Evolutionary conservation across 139 green algal species (phyloP).

Genomic region (Spirogloea muscicola): DNA sequence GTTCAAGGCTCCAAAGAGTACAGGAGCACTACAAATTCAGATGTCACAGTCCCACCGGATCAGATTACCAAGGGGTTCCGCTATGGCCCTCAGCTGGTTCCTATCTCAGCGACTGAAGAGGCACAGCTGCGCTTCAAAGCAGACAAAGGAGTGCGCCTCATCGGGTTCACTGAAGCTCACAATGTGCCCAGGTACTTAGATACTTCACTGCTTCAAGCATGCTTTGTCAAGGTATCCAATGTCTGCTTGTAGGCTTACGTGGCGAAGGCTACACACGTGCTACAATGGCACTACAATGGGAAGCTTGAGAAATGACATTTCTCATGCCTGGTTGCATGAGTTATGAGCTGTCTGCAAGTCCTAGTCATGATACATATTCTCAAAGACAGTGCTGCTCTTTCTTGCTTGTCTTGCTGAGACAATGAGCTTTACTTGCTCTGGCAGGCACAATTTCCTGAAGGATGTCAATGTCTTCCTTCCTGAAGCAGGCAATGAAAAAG

Average conservation of each 20-base stretch:
- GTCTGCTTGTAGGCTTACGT: background rate
- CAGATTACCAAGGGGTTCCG: conserved; percentile 22
- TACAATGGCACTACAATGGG: background rate
- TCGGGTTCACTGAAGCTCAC: conserved; percentile 12
- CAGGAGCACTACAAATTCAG: background rate
- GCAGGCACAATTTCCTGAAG: conserved; percentile 33
- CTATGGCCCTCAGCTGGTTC: conserved; percentile 21
- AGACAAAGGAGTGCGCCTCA: conserved; percentile 29
- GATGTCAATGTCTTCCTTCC: conserved; percentile 33
- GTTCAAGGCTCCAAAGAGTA: conserved; percentile 18
- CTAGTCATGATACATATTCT: background rate
- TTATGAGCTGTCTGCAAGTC: background rate
- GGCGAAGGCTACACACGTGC: background rate
- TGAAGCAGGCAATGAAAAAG: conserved; percentile 21
- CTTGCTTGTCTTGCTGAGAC: conserved; percentile 4
- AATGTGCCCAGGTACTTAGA: conserved; percentile 20
- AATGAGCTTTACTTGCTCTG: background rate
- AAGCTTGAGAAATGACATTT: background rate
- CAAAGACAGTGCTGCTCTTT: background rate
- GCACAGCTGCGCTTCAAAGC: conserved; percentile 1
- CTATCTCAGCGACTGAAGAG: background rate
- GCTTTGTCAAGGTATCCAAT: background rate
- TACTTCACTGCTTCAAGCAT: background rate
- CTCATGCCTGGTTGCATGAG: background rate
- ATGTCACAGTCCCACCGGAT: conserved; percentile 16